Evolutionary conservation across 768 basidiomycete species (phyloP).

Genomic region (Tricholoma flavovirens): DNA sequence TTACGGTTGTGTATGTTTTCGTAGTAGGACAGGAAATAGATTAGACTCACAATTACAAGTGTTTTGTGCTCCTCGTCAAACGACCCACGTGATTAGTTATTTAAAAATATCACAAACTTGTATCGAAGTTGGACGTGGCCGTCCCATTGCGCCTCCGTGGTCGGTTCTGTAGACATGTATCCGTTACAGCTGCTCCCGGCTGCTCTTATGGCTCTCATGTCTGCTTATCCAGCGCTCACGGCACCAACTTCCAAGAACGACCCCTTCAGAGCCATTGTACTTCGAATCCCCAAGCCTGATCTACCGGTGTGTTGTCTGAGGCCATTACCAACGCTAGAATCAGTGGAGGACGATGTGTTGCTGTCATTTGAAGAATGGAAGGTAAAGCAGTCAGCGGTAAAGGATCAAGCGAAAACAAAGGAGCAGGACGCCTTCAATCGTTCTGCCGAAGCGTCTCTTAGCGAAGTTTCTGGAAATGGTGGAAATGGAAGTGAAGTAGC

Average conservation of each 20-base stretch:
- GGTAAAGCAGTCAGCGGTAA: slow-evolving; percentile 47
- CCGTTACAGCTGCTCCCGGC: slow-evolving; percentile 10
- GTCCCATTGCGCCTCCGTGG: not conserved
- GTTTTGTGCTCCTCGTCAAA: no score
- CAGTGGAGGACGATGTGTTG: slow-evolving; percentile 56
- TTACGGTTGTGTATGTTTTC: not conserved
- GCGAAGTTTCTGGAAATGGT: slow-evolving; percentile 2
- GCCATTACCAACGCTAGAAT: slow-evolving; percentile 41
- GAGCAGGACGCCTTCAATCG: slow-evolving; percentile 19
- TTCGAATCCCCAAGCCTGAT: slow-evolving; percentile 42
- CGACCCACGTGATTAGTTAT: no score
- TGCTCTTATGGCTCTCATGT: slow-evolving; percentile 8
- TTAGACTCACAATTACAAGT: no score
- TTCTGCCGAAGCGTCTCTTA: slow-evolving; percentile 5
- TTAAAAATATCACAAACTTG: no score
- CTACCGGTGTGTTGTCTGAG: slow-evolving; percentile 67
- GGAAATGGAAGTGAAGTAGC: slow-evolving; percentile 7
- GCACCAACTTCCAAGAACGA: slow-evolving; percentile 39
- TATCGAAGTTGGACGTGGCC: not conserved
- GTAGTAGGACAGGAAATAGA: no score
- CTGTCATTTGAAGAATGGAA: slow-evolving; percentile 91
- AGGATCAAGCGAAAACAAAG: slow-evolving; percentile 27
- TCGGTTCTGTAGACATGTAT: slow-evolving; percentile 5
- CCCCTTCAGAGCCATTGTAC: slow-evolving; percentile 53
- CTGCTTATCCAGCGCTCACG: slow-evolving; percentile 6